phyloP scores from a whole-genome alignment of 805 yeast genomes.

The Yamadazyma tumulicola region DNA sequence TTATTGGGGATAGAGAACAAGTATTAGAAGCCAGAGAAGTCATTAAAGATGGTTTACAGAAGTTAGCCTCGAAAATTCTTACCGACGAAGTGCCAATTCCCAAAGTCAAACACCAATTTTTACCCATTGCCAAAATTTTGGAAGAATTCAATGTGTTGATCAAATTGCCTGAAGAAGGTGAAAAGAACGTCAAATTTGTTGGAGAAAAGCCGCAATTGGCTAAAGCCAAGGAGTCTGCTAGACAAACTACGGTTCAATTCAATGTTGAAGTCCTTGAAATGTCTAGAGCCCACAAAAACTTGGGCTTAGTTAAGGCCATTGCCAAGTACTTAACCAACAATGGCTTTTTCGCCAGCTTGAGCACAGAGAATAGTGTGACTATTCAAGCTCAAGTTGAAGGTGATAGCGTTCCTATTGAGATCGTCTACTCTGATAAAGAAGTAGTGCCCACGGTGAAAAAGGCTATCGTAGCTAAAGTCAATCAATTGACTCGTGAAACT shows the following conservation, averaged over 20 bases:
- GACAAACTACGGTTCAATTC: constrained; percentile 55
- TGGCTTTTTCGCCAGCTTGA: constrained; percentile 43
- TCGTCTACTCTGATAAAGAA: constrained; percentile 54
- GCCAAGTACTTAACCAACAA: constrained; percentile 61
- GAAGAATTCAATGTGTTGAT: constrained; percentile 56
- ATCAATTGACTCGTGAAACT: constrained; percentile 64
- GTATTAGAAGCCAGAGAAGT: constrained; percentile 54
- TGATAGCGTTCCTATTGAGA: constrained; percentile 53
- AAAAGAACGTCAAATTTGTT: constrained; percentile 52
- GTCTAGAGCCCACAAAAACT: constrained; percentile 82
- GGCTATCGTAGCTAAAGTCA: constrained; percentile 69
- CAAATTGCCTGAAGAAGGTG: constrained; percentile 45
- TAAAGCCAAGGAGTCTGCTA: constrained; percentile 61
- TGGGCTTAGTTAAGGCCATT: constrained; percentile 71
- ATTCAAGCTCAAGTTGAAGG: constrained; percentile 37
- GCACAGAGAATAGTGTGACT: constrained; percentile 31
- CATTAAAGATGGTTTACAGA: constrained; percentile 44
- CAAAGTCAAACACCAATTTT: constrained; percentile 61
- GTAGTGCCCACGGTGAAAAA: constrained; percentile 59
- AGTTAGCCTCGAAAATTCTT: constrained; percentile 43
- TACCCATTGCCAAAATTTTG: constrained; percentile 53
- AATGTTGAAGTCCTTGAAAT: constrained; percentile 71
- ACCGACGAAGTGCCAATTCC: constrained; percentile 65
- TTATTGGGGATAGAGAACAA: constrained; percentile 70
- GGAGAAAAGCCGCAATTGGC: constrained; percentile 57